These are phyloP conservation scores for Alnus rubra DNA, from an alignment of 306 rosid species.

Conservation along the genomic window DNA sequence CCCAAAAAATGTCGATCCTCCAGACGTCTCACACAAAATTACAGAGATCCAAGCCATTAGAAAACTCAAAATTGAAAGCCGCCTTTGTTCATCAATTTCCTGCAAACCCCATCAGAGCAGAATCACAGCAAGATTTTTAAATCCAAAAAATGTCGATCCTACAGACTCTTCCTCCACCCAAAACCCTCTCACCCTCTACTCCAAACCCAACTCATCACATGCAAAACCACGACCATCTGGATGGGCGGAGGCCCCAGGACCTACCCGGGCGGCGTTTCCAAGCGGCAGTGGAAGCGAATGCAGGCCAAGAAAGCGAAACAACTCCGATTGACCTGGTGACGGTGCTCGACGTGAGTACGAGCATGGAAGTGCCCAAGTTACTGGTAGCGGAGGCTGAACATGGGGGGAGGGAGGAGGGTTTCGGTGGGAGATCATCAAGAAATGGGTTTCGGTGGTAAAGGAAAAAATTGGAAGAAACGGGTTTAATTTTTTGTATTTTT, in stretches of 20 bases:
- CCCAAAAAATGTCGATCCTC: constrained; percentile 8
- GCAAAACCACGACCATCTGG: constrained; percentile 51
- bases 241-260: constrained; percentile 99
- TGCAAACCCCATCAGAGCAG: neutral
- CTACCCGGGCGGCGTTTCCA: constrained; percentile 87
- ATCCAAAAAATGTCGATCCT: too few relatives aligned
- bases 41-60: neutral
- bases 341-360: constrained; percentile 68
- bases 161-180: constrained; percentile 31
- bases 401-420: too few relatives aligned
- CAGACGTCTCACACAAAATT: constrained; percentile 23
- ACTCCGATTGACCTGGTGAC: constrained; percentile 70
- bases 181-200: constrained; percentile 27
- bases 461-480: too few relatives aligned
- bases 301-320: constrained; percentile 86
- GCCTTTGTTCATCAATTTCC: neutral
- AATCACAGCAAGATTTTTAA: too few relatives aligned
- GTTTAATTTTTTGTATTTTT: too few relatives aligned
- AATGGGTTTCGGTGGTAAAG: too few relatives aligned
- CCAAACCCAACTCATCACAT: constrained; percentile 11
- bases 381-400: too few relatives aligned
- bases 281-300: constrained; percentile 99
- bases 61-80: too few relatives aligned
- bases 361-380: constrained; percentile 47
- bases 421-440: too few relatives aligned